Conservation (phyloP, 495 filamentous ascomycete species). For the Talaromyces proteolyticus region DNA sequence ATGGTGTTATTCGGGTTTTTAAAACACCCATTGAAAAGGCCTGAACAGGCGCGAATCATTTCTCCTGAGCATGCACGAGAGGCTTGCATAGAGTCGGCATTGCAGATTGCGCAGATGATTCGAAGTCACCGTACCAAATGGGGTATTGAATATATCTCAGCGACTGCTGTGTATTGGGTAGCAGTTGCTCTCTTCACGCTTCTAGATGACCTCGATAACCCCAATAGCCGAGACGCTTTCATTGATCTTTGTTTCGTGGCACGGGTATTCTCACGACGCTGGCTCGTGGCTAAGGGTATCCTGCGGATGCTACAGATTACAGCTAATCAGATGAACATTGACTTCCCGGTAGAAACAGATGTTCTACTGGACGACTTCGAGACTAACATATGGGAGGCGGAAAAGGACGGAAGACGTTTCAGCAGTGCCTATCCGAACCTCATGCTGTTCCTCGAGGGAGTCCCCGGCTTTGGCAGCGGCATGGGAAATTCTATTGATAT, state of each 20-base stretch:
- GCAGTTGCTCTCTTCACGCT: constrained; percentile 24
- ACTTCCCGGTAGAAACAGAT: constrained; percentile 21
- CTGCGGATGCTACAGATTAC: constrained; percentile 28
- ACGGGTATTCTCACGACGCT: constrained; percentile 19
- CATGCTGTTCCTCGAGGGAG: constrained; percentile 4
- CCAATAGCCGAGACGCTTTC: constrained; percentile 20
- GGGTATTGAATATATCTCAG: constrained; percentile 27
- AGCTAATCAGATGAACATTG: constrained; percentile 18
- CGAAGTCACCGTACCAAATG: constrained; percentile 23
- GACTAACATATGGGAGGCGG: constrained; percentile 13
- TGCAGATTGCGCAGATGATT: constrained; percentile 26
- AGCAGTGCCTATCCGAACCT: constrained; percentile 31
- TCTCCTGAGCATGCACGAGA: constrained; percentile 10
- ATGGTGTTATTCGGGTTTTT: constrained; percentile 19
- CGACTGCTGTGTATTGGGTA: constrained; percentile 27
- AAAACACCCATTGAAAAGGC: constrained; percentile 1
- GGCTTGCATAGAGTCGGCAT: constrained; percentile 18
- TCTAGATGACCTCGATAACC: constrained; percentile 18
- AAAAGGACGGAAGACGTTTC: constrained; percentile 14
- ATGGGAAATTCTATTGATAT: constrained; percentile 6
- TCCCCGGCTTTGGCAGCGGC: constrained; percentile 1
- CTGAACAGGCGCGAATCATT: neutral
- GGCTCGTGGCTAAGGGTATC: constrained; percentile 24
- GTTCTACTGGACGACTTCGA: constrained; percentile 24
- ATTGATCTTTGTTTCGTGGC: constrained; percentile 19